Base-by-base conservation (phyloP, 768 basidiomycete species). In the Boletellus ananas region DNA sequence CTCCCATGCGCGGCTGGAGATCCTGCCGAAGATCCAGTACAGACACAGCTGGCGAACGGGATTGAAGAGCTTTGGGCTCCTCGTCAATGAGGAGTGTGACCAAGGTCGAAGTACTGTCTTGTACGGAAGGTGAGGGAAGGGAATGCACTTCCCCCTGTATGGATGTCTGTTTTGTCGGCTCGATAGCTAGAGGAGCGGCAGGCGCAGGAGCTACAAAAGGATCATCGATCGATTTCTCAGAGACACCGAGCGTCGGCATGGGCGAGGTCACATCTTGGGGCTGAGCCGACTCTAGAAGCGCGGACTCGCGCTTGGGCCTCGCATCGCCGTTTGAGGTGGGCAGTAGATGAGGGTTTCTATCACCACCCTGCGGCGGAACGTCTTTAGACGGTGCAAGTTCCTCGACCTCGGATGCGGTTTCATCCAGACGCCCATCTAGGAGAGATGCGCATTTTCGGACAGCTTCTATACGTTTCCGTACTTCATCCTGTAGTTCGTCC, bases 401-500 rank as follows among this genome's bases (percentile, higher is more conserved):
- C 25, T 56, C 42, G 25, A 31, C 27, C 23, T 9, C 27, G n/a
- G 49, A 29, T 31, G 20, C 5, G 17, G 25, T 20, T 16, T 4
- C 39, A 21, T 53, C 43, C 1, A 18, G 4, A 35, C 29, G 29
- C 10, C 33, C 55, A 34, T 50, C 43, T 3, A 43, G 44, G 4
- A 31, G 23, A 2, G 25, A 38, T 7, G 39, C 52, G 4, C 25
- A 17, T 17, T 31, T 54, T 37, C 47, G 59, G 18, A 61, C 42
- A 12, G 55, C 59, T 13, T 68, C 62, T 41, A 87, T 36, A 34
- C 84, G 69, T 55, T 72, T 74, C 48, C 72, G 72, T 16, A 74
- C 73, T 62, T 89, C 85, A 7, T 60, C 57, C 52, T 81, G 73
- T 37, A 90, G 62, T 60, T 90, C 86, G 38, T 70, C 68, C 34